Evolutionary conservation across 202 grass and related monocot species (phyloP).

Genomic region (Musa balbisiana): DNA sequence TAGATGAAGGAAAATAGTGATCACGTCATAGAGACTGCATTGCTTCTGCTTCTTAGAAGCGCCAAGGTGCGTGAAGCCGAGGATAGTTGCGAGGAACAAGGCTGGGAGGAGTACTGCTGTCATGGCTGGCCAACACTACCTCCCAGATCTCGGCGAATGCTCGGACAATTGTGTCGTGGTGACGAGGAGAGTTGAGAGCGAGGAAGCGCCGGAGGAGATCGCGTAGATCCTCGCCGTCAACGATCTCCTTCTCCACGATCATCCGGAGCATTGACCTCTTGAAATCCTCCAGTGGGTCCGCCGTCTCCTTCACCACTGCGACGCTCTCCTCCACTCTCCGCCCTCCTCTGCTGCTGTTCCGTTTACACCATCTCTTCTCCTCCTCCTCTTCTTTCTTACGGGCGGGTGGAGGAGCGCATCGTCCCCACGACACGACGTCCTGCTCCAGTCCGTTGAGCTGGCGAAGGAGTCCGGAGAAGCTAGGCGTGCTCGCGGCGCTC

Average conservation of each 20-base stretch:
- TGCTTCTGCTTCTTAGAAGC: background rate
- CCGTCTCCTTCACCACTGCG: slow-evolving; percentile 55
- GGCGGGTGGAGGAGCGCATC: slow-evolving; percentile 21
- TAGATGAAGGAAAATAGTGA: no score
- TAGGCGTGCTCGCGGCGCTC: slow-evolving; percentile 24
- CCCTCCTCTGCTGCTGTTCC: slow-evolving; percentile 23
- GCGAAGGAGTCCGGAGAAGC: slow-evolving; percentile 24
- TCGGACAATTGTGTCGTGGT: slow-evolving; percentile 64
- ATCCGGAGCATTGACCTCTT: slow-evolving; percentile 70
- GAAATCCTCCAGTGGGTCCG: slow-evolving; percentile 64
- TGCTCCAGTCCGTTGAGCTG: slow-evolving; percentile 47
- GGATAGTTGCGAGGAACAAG: no score
- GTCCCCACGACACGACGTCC: slow-evolving; percentile 19
- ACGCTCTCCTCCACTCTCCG: slow-evolving; percentile 48
- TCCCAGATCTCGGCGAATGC: slow-evolving; percentile 74
- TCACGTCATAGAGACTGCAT: no score
- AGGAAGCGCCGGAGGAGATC: slow-evolving; percentile 64
- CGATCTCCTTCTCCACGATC: slow-evolving; percentile 66
- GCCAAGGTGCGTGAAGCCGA: background rate
- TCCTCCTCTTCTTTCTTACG: slow-evolving; percentile 9
- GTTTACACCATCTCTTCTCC: slow-evolving; percentile 2
- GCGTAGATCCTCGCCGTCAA: slow-evolving; percentile 46
- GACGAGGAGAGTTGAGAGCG: slow-evolving; percentile 48
- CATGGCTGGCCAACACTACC: slow-evolving; percentile 46
- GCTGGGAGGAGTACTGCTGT: background rate